Evolutionary conservation across 2,329 filamentous ascomycete species (phyloP).

Genomic region (Aspergillus costaricaensis): DNA sequence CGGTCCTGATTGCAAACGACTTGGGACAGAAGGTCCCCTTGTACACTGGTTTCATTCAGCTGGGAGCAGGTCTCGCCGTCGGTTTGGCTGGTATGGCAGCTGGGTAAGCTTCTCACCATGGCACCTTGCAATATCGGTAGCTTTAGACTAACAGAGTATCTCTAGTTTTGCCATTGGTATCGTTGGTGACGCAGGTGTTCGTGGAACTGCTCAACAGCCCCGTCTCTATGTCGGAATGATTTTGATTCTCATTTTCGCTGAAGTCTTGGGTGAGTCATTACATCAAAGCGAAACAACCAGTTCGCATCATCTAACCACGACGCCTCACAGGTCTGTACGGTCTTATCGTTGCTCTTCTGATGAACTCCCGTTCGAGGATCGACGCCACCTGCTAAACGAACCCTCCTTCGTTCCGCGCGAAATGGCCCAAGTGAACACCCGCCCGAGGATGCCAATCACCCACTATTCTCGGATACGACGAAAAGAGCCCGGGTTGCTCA

Average conservation of each 20-base stretch:
- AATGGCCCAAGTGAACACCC: constrained; percentile 13
- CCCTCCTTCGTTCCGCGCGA: constrained; percentile 16
- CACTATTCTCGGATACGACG: neutral
- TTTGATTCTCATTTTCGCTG: constrained; percentile 98
- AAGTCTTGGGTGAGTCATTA: constrained; percentile 82
- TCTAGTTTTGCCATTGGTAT: constrained; percentile 78
- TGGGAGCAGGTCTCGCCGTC: constrained; percentile 79
- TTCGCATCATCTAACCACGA: neutral
- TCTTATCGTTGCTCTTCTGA: constrained; percentile 96
- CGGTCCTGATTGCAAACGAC: constrained; percentile 80
- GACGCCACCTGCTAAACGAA: constrained; percentile 61
- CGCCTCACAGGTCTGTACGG: constrained; percentile 81
- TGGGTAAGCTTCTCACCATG: constrained; percentile 46
- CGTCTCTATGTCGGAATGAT: constrained; percentile 94
- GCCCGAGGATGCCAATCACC: constrained; percentile 11
- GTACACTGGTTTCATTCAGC: constrained; percentile 81
- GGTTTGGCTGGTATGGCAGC: constrained; percentile 81
- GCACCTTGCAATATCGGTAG: neutral
- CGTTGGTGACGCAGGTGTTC: constrained; percentile 62
- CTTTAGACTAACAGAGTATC: constrained; percentile 17
- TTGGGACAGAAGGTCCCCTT: constrained; percentile 71
- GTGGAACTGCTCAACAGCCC: constrained; percentile 55
- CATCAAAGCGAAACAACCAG: neutral
- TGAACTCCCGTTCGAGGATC: constrained; percentile 88
- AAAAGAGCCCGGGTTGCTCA: constrained; percentile 1